A percentile compares a stretch with the other conserved stretches of the same genome.
Evolutionary conservation across 768 basidiomycete species (phyloP).

Genomic region (Cystofilobasidium ferigula): DNA sequence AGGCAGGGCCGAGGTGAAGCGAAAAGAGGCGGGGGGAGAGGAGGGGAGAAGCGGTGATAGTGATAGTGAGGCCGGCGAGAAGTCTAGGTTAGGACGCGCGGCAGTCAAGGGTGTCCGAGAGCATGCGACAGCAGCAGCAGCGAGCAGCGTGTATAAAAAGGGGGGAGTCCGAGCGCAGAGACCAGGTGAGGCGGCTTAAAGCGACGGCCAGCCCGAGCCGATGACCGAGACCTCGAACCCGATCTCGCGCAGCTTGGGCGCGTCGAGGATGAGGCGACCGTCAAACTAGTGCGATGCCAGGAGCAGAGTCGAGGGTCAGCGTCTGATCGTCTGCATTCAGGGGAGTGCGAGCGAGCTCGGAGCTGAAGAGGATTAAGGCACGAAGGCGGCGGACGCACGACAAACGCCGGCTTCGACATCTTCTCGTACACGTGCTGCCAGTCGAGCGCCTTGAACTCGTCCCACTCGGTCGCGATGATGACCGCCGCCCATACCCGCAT

Average conservation of each 20-base stretch:
- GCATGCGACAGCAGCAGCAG: too few relatives aligned
- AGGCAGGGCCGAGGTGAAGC: too few relatives aligned
- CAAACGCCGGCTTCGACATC: constrained; percentile 98
- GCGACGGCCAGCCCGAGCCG: too few relatives aligned
- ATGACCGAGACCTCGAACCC: constrained; percentile 21
- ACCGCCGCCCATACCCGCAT: too few relatives aligned
- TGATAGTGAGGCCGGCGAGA: too few relatives aligned
- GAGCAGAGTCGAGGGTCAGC: not conserved
- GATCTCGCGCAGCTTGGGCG: constrained; percentile 18
- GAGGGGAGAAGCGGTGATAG: too few relatives aligned
- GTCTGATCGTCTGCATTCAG: not conserved
- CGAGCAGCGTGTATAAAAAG: too few relatives aligned
- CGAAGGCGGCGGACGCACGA: constrained; percentile 36
- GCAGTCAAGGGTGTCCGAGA: too few relatives aligned
- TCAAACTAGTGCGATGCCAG: constrained; percentile 12
- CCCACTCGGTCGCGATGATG: constrained; percentile 76
- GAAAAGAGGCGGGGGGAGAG: too few relatives aligned
- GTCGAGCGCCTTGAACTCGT: constrained; percentile 80
- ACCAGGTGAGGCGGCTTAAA: too few relatives aligned
- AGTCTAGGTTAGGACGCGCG: too few relatives aligned
- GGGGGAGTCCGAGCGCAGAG: too few relatives aligned
- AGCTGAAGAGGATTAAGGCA: not conserved
- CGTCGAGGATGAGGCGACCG: constrained; percentile 25
- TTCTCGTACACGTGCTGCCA: constrained; percentile 72
- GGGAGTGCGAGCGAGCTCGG: not conserved